Evolutionary conservation across 1,284 basidiomycete species (phyloP), one percentile per base, ranked within the genome.

Genomic region (Ustilago tritici): DNA sequence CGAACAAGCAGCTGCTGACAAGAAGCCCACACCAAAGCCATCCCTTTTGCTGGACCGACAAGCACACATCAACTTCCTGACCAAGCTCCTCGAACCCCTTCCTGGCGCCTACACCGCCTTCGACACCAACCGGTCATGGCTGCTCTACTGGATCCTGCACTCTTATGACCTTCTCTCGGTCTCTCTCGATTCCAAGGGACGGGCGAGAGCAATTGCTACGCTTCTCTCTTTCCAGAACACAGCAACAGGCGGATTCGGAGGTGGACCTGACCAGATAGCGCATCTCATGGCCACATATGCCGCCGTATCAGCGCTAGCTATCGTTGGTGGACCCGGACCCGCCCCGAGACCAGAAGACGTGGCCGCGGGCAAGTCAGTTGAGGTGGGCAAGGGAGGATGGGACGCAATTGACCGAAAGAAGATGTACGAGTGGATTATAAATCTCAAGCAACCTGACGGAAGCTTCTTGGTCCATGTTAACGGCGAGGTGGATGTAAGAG

Each of bases 261-360:
- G 95, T 40, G 95, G 96, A 0, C 93, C 95, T 0, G 91, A 93
- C 2, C 97, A 99, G 83, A 89, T 92, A 0, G 89, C 94, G 0
- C 97, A 99, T 87, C 88, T 98, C 2, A 89, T 99, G 9, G 91
- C 95, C 0, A 98, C 94, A 0, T 99, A 98, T 85, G 95, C 95
- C 0, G 88, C 95, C 0, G 90, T 98, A 4, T 94, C 91, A 76
- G 88, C 94, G 0, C 88, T 99, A 3, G 93, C 94, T 0, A 93
- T 94, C 58, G 92, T 91, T 1, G 95, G 95, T 2, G 88, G 90
- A 17, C 80, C 84, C 3, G 85, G 84, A 0, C 90, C 92, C 3
- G 65, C 53, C 10, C 84, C 85, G 0, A 71, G 52, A 7, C 43
- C 62, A 8, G 68, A 70, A n/a, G 77, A 85, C 36, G 61, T 81